phyloP scores from a whole-genome alignment of 164 flowering plant genomes.

The Brasenia schreberi region DNA sequence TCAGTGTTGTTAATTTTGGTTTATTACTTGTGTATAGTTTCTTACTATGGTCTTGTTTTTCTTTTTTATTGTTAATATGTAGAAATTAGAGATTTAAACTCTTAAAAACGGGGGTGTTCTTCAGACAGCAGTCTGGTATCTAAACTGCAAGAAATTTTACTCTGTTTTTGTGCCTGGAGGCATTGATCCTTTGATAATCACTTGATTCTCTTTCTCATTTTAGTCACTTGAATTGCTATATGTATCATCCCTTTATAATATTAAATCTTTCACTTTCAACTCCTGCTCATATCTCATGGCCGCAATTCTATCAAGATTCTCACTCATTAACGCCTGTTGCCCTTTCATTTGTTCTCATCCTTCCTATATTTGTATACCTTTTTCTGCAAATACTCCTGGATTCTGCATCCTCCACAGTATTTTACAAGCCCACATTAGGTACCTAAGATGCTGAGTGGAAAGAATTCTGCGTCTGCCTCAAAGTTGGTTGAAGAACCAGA shows the following conservation, averaged over 20 bases:
- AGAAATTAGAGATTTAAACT: background rate
- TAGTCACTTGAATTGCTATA: conserved; percentile 25
- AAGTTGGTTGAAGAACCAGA: conserved; percentile 37
- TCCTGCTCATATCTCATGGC: conserved; percentile 58
- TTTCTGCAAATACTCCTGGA: conserved; percentile 64
- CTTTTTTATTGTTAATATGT: background rate
- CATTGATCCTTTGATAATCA: conserved; percentile 34
- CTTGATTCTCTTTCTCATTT: conserved; percentile 33
- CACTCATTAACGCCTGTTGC: conserved; percentile 51
- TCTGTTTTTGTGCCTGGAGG: conserved; percentile 32
- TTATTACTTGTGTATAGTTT: background rate
- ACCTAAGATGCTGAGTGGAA: conserved; percentile 62
- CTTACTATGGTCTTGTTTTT: background rate
- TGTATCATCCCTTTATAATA: conserved; percentile 27
- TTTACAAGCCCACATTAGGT: conserved; percentile 44
- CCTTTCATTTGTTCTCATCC: conserved; percentile 70
- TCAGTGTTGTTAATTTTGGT: background rate
- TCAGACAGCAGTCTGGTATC: background rate
- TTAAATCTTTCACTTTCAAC: conserved; percentile 20
- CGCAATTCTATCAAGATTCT: conserved; percentile 36
- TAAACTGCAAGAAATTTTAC: background rate
- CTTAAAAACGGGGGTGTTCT: background rate
- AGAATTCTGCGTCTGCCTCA: conserved; percentile 22
- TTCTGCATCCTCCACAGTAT: conserved; percentile 64
- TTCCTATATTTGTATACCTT: conserved; percentile 49